Conservation (phyloP, 441 rosid genomes). For the Gossypium trilobum region DNA sequence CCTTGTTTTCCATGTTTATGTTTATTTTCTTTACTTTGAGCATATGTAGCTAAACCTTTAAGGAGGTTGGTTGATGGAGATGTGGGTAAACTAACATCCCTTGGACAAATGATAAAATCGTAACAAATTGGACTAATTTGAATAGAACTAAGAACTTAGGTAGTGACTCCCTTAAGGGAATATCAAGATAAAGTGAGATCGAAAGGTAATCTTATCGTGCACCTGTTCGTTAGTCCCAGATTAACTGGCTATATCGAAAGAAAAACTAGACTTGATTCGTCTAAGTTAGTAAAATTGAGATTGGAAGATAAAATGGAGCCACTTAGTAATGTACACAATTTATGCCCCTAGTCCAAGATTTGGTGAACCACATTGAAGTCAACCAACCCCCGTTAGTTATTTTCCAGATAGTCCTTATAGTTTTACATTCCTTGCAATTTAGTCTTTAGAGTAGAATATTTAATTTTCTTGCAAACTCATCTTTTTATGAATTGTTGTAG, state of each 20-base stretch:
- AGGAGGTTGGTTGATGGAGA: not conserved
- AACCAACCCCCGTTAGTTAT: not conserved
- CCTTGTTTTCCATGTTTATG: too few relatives aligned
- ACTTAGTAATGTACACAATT: too few relatives aligned
- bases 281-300: too few relatives aligned
- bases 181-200: not conserved
- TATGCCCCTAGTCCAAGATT: not conserved
- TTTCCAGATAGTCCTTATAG: not conserved
- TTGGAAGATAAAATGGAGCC: not conserved
- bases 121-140: too few relatives aligned
- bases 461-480: not conserved
- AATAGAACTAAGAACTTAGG: not conserved
- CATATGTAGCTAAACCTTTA: not conserved
- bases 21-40: not conserved
- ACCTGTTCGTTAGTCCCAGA: not conserved
- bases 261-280: not conserved
- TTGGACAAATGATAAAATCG: not conserved
- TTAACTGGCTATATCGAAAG: too few relatives aligned
- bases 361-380: not conserved
- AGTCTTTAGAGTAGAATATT: too few relatives aligned
- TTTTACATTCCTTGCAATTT: not conserved
- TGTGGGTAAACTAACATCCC: not conserved
- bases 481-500: not conserved
- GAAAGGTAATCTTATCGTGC: not conserved
- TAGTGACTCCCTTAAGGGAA: not conserved